phyloP scores from a whole-genome alignment of 768 basidiomycete genomes.

The Leccinum uliginosum region DNA sequence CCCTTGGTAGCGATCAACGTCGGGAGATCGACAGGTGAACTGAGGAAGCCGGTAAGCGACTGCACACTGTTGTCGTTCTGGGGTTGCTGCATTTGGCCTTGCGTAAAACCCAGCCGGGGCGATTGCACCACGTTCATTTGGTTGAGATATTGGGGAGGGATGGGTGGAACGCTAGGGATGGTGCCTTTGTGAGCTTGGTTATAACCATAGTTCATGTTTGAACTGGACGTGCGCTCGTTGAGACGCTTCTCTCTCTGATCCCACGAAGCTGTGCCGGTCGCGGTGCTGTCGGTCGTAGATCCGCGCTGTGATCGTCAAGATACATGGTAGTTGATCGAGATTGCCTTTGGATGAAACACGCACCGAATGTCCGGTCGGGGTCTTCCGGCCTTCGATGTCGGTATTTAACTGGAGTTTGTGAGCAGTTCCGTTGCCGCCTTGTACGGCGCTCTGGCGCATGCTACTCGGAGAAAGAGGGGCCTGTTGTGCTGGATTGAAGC shows the following conservation, averaged over 20 bases:
- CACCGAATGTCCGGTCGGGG: slow-evolving; percentile 49
- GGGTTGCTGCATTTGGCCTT: slow-evolving; percentile 25
- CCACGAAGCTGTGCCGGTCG: slow-evolving; percentile 46
- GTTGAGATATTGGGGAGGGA: slow-evolving; percentile 70
- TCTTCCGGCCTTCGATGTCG: slow-evolving; percentile 66
- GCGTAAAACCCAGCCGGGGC: slow-evolving; percentile 38
- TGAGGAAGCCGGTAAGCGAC: slow-evolving; percentile 44
- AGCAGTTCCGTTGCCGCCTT: slow-evolving; percentile 35
- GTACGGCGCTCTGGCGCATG: slow-evolving; percentile 38
- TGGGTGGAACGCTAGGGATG: slow-evolving; percentile 66
- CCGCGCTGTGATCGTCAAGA: slow-evolving; percentile 34
- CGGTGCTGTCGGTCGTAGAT: slow-evolving; percentile 26
- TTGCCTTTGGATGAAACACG: slow-evolving; percentile 41
- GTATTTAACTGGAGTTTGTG: slow-evolving; percentile 55
- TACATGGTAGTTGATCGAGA: slow-evolving; percentile 34
- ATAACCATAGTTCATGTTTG: slow-evolving; percentile 64
- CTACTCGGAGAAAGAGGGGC: slow-evolving; percentile 39
- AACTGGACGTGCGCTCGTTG: slow-evolving; percentile 57
- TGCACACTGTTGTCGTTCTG: slow-evolving; percentile 32
- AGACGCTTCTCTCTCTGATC: slow-evolving; percentile 62
- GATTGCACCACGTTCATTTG: slow-evolving; percentile 38
- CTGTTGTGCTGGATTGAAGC: slow-evolving; percentile 49
- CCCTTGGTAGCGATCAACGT: slow-evolving; percentile 83
- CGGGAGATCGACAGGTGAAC: slow-evolving; percentile 78
- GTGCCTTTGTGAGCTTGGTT: slow-evolving; percentile 34